Conservation (phyloP, 2,329 filamentous ascomycete species). For the Microdochium trichocladiopsis region DNA sequence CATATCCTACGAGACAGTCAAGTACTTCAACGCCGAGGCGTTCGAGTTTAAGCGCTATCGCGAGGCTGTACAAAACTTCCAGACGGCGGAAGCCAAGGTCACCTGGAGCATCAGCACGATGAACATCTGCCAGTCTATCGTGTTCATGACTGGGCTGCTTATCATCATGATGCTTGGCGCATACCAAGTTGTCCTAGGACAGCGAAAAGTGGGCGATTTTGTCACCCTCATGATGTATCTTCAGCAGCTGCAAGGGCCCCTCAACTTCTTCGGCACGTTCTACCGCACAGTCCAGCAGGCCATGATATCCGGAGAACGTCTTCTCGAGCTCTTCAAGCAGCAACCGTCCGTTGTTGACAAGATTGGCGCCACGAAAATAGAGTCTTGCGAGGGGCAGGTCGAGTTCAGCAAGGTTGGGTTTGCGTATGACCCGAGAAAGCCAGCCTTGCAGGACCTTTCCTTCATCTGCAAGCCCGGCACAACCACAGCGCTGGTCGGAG, state of each 20-base stretch:
- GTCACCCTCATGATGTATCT: slow-evolving; percentile 70
- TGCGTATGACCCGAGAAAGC: slow-evolving; percentile 79
- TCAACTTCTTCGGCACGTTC: slow-evolving; percentile 90
- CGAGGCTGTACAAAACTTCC: slow-evolving; percentile 62
- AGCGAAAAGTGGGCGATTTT: slow-evolving; percentile 63
- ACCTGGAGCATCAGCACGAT: slow-evolving; percentile 71
- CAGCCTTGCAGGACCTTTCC: slow-evolving; percentile 73
- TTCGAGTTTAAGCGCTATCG: slow-evolving; percentile 73
- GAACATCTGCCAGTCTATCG: slow-evolving; percentile 73
- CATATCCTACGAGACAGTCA: slow-evolving; percentile 94
- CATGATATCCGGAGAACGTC: slow-evolving; percentile 93
- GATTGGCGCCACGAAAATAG: slow-evolving; percentile 54
- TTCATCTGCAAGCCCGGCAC: slow-evolving; percentile 87
- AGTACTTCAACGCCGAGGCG: slow-evolving; percentile 80
- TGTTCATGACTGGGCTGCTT: slow-evolving; percentile 72
- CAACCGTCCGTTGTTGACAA: slow-evolving; percentile 83
- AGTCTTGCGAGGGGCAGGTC: slow-evolving; percentile 71
- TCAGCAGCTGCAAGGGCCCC: slow-evolving; percentile 69
- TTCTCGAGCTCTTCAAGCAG: slow-evolving; percentile 95
- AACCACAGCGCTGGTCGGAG: slow-evolving; percentile 91
- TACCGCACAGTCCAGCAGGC: slow-evolving; percentile 94
- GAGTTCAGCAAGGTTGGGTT: slow-evolving; percentile 86
- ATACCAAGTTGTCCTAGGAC: slow-evolving; percentile 65
- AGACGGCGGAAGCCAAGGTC: slow-evolving; percentile 68
- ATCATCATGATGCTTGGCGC: slow-evolving; percentile 67